Evolutionary conservation across 192 early-diverging fungal species (phyloP), one percentile per base, ranked within the genome.

Genomic region (Coemansia sp.): DNA sequence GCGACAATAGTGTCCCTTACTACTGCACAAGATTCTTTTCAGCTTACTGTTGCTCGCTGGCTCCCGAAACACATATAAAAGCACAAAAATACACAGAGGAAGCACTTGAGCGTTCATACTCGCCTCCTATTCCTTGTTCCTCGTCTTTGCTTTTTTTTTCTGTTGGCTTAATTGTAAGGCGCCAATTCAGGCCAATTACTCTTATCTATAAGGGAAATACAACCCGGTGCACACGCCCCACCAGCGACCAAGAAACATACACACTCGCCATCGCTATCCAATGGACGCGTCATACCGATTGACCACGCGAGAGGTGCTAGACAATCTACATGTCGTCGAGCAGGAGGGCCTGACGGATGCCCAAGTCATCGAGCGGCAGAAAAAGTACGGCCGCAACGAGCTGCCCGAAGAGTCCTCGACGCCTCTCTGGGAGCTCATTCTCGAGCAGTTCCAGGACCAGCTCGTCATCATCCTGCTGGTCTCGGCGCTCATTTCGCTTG

Each of bases 361-460:
- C 27, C 87, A 96, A 58, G 87, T 84, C 6, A 27, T 53, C 15
- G 72, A 80, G 50, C 73, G 82, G 30, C 65, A 80, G 37, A 66
- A 78, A 24, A 74, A 83, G 62, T 84, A 85, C 54, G 93, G 93
- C 42, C 78, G 71, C 39, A 96, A 96, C 64, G 94, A 91, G 72
- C 81, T 99, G 28, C 91, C 95, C 44, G 85, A 90, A 34, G 92
- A 97, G 29, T 87, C 89, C 26, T 72, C 85, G 15, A 96, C 92
- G 5, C 92, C 97, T 11, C 71, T 98, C 4, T 94, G 89, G 87
- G 74, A 90, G 58, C 82, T 99, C 52, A 89, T 99, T 45, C 60
- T 93, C 41, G 95, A 94, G 71, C 97, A 99, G 78, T 98, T 99
- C 76, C 80, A 96, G 76, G 97, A 99, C 80, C 95, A 98, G 68